Evolutionary conservation across 2,329 filamentous ascomycete species (phyloP).

Genomic region (Clonostachys solani): DNA sequence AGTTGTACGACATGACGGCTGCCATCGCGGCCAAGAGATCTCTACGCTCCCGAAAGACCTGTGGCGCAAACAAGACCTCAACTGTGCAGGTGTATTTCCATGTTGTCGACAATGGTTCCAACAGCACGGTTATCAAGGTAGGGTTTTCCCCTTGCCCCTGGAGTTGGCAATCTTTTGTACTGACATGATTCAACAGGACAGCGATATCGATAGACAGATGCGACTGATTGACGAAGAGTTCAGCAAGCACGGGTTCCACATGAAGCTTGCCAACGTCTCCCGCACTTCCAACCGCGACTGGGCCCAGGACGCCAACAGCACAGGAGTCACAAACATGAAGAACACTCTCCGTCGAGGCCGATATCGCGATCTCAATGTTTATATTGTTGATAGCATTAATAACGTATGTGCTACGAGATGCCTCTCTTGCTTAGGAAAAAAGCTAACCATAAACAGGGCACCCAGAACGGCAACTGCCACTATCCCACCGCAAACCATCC

Average conservation of each 20-base stretch:
- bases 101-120: slow-evolving; percentile 1
- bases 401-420: slow-evolving; percentile 2
- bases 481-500: slow-evolving; percentile 28
- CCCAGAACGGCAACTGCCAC: slow-evolving; percentile 39
- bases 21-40: slow-evolving; percentile 1
- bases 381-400: slow-evolving; percentile 27
- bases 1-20: background rate
- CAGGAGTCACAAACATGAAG: slow-evolving; percentile 30
- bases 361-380: slow-evolving; percentile 39
- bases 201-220: slow-evolving; percentile 14
- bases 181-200: slow-evolving; percentile 5
- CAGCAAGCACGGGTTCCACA: slow-evolving; percentile 9
- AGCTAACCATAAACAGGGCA: slow-evolving; percentile 5
- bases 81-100: slow-evolving; percentile 9
- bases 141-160: too few relatives aligned
- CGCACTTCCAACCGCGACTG: slow-evolving; percentile 22
- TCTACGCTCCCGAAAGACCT: slow-evolving; percentile 3
- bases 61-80: slow-evolving; percentile 6
- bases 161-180: too few relatives aligned
- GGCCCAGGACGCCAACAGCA: slow-evolving; percentile 18
- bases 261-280: slow-evolving; percentile 17
- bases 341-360: slow-evolving; percentile 33
- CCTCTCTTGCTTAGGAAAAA: too few relatives aligned
- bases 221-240: slow-evolving; percentile 15
- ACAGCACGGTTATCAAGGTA: background rate